A percentile compares a stretch with the other conserved stretches of the same genome.
Evolutionary conservation across 2,329 filamentous ascomycete genomes (phyloP).

Genomic region (Diplodia intermedia): DNA sequence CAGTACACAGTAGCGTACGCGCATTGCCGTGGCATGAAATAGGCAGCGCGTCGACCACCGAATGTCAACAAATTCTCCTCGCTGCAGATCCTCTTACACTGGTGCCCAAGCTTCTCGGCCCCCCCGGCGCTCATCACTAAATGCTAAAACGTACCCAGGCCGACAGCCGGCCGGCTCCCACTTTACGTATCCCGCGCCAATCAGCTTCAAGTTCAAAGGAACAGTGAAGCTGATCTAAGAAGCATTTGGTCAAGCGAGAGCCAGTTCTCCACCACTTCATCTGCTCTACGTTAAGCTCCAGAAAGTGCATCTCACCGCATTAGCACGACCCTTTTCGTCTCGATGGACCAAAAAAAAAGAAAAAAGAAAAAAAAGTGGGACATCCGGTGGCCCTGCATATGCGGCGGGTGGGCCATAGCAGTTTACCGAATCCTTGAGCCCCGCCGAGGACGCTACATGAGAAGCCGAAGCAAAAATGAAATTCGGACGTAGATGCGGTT

Average conservation of each 20-base stretch:
- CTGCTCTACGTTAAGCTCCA: too few relatives aligned
- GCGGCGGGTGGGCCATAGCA: too few relatives aligned
- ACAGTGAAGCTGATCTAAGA: not conserved
- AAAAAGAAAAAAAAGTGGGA: too few relatives aligned
- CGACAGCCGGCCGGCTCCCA: not conserved
- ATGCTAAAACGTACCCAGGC: not conserved
- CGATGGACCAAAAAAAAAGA: too few relatives aligned
- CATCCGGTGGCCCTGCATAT: too few relatives aligned
- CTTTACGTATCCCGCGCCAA: not conserved
- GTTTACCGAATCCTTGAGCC: too few relatives aligned
- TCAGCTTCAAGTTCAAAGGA: not conserved
- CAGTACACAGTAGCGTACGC: not conserved
- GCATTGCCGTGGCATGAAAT: not conserved
- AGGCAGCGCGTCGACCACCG: not conserved
- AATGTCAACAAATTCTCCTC: not conserved
- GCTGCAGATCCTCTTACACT: not conserved
- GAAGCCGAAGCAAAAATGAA: too few relatives aligned
- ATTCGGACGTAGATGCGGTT: too few relatives aligned
- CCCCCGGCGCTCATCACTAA: conserved; percentile 8
- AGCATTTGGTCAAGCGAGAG: not conserved
- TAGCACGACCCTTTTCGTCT: too few relatives aligned
- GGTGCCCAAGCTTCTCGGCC: not conserved
- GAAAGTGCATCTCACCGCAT: not conserved
- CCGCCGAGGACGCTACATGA: too few relatives aligned
- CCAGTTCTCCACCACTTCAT: not conserved